Percentiles rank a stretch among this genome's conserved stretches.
Evolutionary conservation across 108 stramenopile species (phyloP).

Genomic region (Cyclotella kingstonii): DNA sequence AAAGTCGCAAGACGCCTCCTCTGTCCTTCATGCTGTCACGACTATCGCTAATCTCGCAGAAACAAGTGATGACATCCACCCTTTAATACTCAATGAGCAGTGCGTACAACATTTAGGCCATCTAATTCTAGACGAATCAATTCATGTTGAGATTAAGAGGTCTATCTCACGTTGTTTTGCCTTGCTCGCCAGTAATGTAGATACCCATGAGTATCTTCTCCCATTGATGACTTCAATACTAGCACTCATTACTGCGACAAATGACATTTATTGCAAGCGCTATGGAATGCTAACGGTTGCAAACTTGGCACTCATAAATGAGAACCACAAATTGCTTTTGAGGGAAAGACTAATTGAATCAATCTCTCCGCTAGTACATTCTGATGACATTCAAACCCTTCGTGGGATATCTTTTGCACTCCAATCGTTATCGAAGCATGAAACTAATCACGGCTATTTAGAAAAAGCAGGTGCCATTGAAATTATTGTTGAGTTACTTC

Average conservation of each 20-base stretch:
- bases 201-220: slow-evolving; percentile 61
- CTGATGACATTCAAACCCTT: slow-evolving; percentile 69
- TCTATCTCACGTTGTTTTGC: slow-evolving; percentile 70
- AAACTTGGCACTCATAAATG: slow-evolving; percentile 63
- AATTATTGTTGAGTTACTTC: slow-evolving; percentile 53
- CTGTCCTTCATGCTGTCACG: slow-evolving; percentile 57
- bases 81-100: slow-evolving; percentile 16
- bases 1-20: slow-evolving; percentile 52
- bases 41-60: slow-evolving; percentile 55
- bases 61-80: slow-evolving; percentile 31
- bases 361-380: slow-evolving; percentile 51
- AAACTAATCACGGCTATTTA: slow-evolving; percentile 61
- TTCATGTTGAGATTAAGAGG: slow-evolving; percentile 54
- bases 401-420: slow-evolving; percentile 71
- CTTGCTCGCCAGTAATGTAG: slow-evolving; percentile 70
- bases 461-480: slow-evolving; percentile 66
- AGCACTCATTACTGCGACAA: slow-evolving; percentile 48
- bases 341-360: slow-evolving; percentile 55
- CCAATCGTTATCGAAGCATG: slow-evolving; percentile 64
- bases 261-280: slow-evolving; percentile 50
- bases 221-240: slow-evolving; percentile 50
- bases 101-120: slow-evolving; percentile 23
- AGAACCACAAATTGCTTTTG: slow-evolving; percentile 67
- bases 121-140: slow-evolving; percentile 9
- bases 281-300: slow-evolving; percentile 71